Evolutionary conservation across 257 asterid genomes (phyloP).

Genomic region (Pogostemon cablin): DNA sequence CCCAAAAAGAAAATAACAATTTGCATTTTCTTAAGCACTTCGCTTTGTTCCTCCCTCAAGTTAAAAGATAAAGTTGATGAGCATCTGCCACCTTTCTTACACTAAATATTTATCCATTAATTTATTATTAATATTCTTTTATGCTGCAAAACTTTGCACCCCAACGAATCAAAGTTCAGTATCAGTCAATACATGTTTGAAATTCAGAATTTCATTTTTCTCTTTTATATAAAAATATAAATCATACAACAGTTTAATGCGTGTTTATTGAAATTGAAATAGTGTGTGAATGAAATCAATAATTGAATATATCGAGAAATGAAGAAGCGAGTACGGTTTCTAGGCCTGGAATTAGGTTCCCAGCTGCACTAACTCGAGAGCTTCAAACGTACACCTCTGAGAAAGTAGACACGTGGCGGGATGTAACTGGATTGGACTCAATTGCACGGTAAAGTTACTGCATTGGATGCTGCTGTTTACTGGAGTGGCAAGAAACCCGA

Average conservation of each 20-base stretch:
- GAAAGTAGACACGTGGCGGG: slow-evolving; percentile 22
- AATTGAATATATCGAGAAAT: too few relatives aligned
- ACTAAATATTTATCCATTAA: slow-evolving; percentile 26
- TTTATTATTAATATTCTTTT: neutral
- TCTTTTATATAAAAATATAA: too few relatives aligned
- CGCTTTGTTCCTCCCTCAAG: slow-evolving; percentile 40
- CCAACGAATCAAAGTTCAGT: neutral
- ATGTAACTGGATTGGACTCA: neutral
- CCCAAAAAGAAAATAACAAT: slow-evolving; percentile 12
- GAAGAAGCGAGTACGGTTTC: neutral
- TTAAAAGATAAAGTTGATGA: slow-evolving; percentile 64
- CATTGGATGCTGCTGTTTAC: too few relatives aligned
- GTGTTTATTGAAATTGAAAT: neutral
- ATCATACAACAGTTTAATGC: too few relatives aligned
- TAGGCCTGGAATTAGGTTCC: slow-evolving; percentile 41
- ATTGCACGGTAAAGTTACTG: slow-evolving; percentile 1
- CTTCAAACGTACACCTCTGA: slow-evolving; percentile 21
- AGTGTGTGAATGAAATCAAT: neutral
- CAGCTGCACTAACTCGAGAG: slow-evolving; percentile 10
- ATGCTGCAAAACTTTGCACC: neutral
- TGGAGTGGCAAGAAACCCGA: too few relatives aligned
- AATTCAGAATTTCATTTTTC: too few relatives aligned
- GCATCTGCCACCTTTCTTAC: slow-evolving; percentile 51
- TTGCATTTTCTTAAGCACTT: slow-evolving; percentile 28
- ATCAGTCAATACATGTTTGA: too few relatives aligned